Percentiles rank a stretch among this genome's conserved stretches.
These are phyloP conservation scores for Vigna unguiculata DNA, from an alignment of 306 rosid species.

Conservation along the genomic window DNA sequence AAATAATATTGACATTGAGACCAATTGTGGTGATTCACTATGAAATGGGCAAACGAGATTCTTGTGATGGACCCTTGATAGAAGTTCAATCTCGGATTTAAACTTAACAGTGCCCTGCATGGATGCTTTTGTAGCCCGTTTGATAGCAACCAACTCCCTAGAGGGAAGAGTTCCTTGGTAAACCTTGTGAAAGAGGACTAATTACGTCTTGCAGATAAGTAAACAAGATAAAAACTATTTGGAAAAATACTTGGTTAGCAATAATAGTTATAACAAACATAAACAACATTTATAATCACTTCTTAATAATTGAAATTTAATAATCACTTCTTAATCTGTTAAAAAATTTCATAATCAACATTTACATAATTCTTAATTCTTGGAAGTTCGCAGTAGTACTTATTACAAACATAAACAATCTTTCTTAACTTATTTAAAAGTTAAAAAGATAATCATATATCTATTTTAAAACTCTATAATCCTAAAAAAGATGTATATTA, in stretches of 20 bases:
- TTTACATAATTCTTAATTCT: too few relatives aligned
- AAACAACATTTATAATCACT: too few relatives aligned
- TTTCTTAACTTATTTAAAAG: too few relatives aligned
- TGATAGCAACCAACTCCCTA: slow-evolving; percentile 76
- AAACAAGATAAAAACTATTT: slow-evolving; percentile 33
- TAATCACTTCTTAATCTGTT: too few relatives aligned
- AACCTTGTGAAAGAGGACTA: slow-evolving; percentile 54
- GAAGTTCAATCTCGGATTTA: slow-evolving; percentile 86
- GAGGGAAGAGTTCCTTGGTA: slow-evolving; percentile 64
- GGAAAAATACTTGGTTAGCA: slow-evolving; percentile 10
- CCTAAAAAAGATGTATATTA: too few relatives aligned
- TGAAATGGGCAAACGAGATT: slow-evolving; percentile 59
- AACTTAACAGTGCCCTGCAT: slow-evolving; percentile 77
- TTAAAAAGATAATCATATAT: too few relatives aligned
- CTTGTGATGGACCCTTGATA: slow-evolving; percentile 88
- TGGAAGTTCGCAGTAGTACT: too few relatives aligned
- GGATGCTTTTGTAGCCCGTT: slow-evolving; percentile 71
- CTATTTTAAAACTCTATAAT: too few relatives aligned
- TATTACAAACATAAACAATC: too few relatives aligned
- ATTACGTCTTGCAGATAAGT: slow-evolving; percentile 25
- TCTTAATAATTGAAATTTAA: too few relatives aligned
- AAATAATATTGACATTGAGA: neutral
- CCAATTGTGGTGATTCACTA: neutral
- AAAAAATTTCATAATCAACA: too few relatives aligned
- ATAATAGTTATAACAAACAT: too few relatives aligned